Evolutionary conservation across 331 rosid genomes (phyloP).

Genomic region (Erythrophleum ivorense): DNA sequence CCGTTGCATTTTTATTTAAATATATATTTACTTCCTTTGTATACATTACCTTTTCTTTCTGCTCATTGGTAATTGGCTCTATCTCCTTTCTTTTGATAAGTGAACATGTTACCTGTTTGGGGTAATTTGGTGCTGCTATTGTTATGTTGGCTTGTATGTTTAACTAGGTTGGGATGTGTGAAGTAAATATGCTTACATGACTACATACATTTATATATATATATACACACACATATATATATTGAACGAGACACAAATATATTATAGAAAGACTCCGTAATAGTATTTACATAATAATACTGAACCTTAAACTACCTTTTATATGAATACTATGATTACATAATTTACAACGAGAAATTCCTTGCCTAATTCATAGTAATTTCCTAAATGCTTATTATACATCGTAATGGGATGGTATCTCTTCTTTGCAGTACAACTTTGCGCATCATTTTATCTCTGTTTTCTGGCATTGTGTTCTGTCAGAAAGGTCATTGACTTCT

Average conservation of each 20-base stretch:
- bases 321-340: background rate
- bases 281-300: background rate
- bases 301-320: background rate
- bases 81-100: background rate
- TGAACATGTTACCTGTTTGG: background rate
- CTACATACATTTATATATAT: too few species aligned
- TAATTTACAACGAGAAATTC: background rate
- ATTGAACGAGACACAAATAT: background rate
- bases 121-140: conserved; percentile 5
- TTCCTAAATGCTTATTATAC: background rate
- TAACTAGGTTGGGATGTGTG: conserved; percentile 10
- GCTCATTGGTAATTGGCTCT: background rate
- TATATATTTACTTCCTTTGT: conserved; percentile 2
- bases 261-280: background rate
- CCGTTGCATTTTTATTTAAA: background rate
- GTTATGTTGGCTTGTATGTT: background rate
- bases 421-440: background rate
- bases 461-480: conserved; percentile 3
- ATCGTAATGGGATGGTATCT: background rate
- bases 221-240: too few species aligned
- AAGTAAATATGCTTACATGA: too few species aligned
- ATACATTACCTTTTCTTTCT: background rate
- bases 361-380: background rate
- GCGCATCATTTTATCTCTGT: background rate
- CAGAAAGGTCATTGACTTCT: background rate